phyloP scores from a whole-genome alignment of 108 stramenopile genomes.

The Nitzschia inconspicua region DNA sequence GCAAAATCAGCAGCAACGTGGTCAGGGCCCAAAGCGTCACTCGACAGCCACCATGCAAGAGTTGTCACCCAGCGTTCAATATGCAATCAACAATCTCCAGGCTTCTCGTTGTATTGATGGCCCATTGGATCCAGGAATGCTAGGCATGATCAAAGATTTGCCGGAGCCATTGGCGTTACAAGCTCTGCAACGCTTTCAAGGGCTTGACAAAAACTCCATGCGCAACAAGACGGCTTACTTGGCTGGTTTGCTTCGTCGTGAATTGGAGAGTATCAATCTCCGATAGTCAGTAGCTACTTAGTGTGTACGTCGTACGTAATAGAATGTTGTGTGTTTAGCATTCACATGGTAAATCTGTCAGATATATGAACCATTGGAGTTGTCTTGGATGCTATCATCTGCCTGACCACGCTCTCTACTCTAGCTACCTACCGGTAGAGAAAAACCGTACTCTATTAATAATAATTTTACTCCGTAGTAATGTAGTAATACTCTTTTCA shows the following conservation, averaged over 20 bases:
- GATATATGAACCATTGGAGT: no score
- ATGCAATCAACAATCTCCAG: constrained; percentile 66
- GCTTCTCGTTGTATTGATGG: constrained; percentile 64
- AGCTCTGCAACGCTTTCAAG: constrained; percentile 58
- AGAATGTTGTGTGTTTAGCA: no score
- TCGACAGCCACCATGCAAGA: constrained; percentile 53
- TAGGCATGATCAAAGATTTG: constrained; percentile 68
- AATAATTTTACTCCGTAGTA: no score
- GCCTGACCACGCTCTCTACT: no score
- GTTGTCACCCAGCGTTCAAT: constrained; percentile 55
- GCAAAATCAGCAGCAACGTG: background rate
- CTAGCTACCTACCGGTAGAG: no score
- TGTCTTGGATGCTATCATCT: no score
- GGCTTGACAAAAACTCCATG: constrained; percentile 68
- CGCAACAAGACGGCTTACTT: constrained; percentile 71
- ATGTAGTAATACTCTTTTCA: no score
- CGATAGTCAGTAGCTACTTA: no score
- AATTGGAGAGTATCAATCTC: constrained; percentile 53
- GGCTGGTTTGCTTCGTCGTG: constrained; percentile 66
- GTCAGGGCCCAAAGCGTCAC: constrained; percentile 8
- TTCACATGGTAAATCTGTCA: no score
- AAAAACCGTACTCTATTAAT: no score
- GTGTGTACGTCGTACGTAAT: no score
- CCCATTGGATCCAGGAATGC: constrained; percentile 56
- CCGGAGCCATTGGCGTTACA: constrained; percentile 63